These are phyloP conservation scores for Lentinula sp. DNA, from an alignment of 768 basidiomycete genomes.

Conservation along the genomic window DNA sequence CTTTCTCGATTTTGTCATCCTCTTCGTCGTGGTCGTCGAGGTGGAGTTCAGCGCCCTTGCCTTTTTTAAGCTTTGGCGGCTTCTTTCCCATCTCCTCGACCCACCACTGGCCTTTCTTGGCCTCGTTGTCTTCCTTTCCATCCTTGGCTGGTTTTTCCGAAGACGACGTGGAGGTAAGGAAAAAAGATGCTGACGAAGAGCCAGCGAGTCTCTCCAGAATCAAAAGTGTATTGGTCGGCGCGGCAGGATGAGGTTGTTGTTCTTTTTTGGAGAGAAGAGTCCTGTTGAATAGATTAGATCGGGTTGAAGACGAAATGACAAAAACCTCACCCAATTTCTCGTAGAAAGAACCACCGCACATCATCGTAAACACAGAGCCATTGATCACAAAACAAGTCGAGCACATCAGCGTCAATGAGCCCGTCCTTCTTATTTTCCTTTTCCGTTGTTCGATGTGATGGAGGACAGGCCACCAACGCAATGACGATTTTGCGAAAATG, in stretches of 20 bases:
- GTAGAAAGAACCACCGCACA: conserved; percentile 84
- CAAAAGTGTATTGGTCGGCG: conserved; percentile 45
- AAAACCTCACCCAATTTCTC: conserved; percentile 60
- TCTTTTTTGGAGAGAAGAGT: conserved; percentile 20
- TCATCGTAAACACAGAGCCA: conserved; percentile 81
- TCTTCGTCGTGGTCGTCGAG: conserved; percentile 9
- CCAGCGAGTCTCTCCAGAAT: conserved; percentile 55
- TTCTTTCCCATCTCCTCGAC: conserved; percentile 57
- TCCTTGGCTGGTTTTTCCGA: no score
- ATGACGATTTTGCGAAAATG: conserved; percentile 62
- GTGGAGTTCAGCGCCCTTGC: conserved; percentile 19
- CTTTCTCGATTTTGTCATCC: conserved; percentile 23
- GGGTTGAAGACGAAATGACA: background rate
- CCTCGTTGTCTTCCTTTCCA: no score
- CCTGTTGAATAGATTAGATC: conserved; percentile 8
- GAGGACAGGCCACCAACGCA: conserved; percentile 57
- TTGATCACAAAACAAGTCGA: conserved; percentile 56
- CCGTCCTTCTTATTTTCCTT: background rate
- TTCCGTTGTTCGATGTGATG: conserved; percentile 19
- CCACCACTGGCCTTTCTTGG: conserved; percentile 78
- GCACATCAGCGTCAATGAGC: conserved; percentile 52
- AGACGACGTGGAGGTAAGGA: conserved; percentile 29
- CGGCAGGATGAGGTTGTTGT: conserved; percentile 24
- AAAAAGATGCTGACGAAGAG: no score
- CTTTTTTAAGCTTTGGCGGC: conserved; percentile 41